These are phyloP conservation scores for Macrophomina tecta DNA, from an alignment of 2,329 filamentous ascomycete species.

Conservation along the genomic window DNA sequence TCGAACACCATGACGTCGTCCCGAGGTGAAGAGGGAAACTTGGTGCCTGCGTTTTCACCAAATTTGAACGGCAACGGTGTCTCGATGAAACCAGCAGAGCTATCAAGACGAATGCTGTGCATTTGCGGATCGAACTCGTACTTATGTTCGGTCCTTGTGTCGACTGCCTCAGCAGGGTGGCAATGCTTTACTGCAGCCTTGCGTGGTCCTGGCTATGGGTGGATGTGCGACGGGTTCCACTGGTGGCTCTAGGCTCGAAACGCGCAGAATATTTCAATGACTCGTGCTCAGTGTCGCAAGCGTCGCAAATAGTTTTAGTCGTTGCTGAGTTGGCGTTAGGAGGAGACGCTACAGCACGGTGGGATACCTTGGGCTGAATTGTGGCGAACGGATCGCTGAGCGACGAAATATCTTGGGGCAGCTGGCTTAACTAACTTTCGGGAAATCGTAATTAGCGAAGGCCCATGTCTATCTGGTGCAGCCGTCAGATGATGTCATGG, in stretches of 20 bases:
- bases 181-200: not conserved
- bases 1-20: not conserved
- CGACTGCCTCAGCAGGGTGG: not conserved
- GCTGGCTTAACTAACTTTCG: not conserved
- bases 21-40: constrained; percentile 6
- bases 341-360: not conserved
- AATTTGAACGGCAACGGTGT: not conserved
- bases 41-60: not conserved
- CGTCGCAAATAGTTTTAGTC: no score
- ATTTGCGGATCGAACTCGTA: not conserved
- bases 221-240: not conserved
- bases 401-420: not conserved
- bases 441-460: no score
- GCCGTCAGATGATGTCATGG: not conserved
- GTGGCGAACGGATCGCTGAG: not conserved
- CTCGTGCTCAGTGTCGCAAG: no score
- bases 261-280: no score
- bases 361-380: not conserved
- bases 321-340: not conserved
- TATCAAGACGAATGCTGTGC: constrained; percentile 5
- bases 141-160: not conserved
- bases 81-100: not conserved
- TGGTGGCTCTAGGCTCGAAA: no score
- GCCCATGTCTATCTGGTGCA: no score
- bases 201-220: not conserved